Evolutionary conservation across 495 filamentous ascomycete species (phyloP), one percentile per base, ranked within the genome.

Genomic region (Aspergillus egyptiacus): DNA sequence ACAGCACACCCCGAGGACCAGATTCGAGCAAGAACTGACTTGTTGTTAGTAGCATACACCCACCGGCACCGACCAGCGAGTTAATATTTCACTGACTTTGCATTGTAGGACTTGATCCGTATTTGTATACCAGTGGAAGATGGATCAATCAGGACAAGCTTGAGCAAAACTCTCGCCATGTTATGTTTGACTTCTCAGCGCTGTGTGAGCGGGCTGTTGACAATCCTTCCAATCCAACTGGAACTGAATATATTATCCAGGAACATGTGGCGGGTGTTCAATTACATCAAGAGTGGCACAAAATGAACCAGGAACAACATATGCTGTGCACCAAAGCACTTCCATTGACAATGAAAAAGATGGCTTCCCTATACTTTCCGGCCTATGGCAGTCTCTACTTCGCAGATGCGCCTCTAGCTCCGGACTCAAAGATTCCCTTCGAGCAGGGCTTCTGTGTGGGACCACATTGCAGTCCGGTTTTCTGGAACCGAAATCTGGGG

Each of bases 181-280:
- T 76, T 30, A 10, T 24, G 18, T 76, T 73, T 46, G 53, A 72
- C 52, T 74, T 73, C 51, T 28, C 54, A 10, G 65, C 59, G 18
- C 61, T 74, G 13, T 68, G 65, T 54, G 46, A 57, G 4, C 61
- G 52, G 31, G 72, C 55, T 48, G 48, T 74, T 45, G 62, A 72
- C 50, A 41, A 67, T 37, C 51, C 53, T 6, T 64, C 58, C 27
- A 74, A 68, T 49, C 34, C 65, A 23, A 57, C 69, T 31, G 68
- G 70, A 20, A 53, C 51, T 10, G 70, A 76, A 48, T 74, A 76
- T 44, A 74, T 76, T 46, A 71, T 76, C 30, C 63, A 67, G 56
- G 66, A 74, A 51, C 58, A 69, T 57, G 64, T 58, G 3, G 19
- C 17, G 6, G 71, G 72, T 42, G 50, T 70, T 43, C 63, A 58